These are phyloP conservation scores for Capsicum chinense DNA, from an alignment of 257 asterid genomes.

Conservation along the genomic window DNA sequence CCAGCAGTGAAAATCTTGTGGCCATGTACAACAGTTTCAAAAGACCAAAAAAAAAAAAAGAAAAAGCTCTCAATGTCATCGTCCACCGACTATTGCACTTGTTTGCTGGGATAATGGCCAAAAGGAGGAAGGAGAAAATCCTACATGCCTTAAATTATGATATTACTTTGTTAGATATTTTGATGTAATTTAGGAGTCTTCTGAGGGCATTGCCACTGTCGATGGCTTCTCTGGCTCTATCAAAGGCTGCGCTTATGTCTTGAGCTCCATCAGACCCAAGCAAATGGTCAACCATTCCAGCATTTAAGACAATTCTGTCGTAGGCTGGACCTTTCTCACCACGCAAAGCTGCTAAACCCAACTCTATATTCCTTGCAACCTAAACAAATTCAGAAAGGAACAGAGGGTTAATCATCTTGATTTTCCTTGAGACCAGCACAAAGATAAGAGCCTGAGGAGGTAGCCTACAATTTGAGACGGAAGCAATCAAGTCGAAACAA, in stretches of 20 bases:
- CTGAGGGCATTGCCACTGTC: slow-evolving; percentile 85
- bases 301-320: slow-evolving; percentile 83
- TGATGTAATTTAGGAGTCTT: slow-evolving; percentile 73
- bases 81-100: not conserved
- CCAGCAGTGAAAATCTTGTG: not conserved
- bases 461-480: slow-evolving; percentile 8
- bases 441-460: not conserved
- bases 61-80: not conserved
- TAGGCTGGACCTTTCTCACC: slow-evolving; percentile 93
- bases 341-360: slow-evolving; percentile 83
- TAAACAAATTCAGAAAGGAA: slow-evolving; percentile 33
- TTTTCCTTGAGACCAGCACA: not conserved
- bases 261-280: slow-evolving; percentile 94
- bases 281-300: slow-evolving; percentile 93
- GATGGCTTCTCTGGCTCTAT: slow-evolving; percentile 90
- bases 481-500: slow-evolving; percentile 20
- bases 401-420: slow-evolving; percentile 11
- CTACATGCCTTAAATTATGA: slow-evolving; percentile 10
- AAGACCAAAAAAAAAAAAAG: not conserved
- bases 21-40: not conserved
- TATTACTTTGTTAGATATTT: slow-evolving; percentile 57
- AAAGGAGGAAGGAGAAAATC: slow-evolving; percentile 7
- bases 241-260: slow-evolving; percentile 67
- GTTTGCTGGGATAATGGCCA: not conserved
- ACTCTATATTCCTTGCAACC: slow-evolving; percentile 79